These are phyloP conservation scores for Teratosphaeria nubilosa DNA, from an alignment of 2,329 filamentous ascomycete genomes.

Conservation along the genomic window DNA sequence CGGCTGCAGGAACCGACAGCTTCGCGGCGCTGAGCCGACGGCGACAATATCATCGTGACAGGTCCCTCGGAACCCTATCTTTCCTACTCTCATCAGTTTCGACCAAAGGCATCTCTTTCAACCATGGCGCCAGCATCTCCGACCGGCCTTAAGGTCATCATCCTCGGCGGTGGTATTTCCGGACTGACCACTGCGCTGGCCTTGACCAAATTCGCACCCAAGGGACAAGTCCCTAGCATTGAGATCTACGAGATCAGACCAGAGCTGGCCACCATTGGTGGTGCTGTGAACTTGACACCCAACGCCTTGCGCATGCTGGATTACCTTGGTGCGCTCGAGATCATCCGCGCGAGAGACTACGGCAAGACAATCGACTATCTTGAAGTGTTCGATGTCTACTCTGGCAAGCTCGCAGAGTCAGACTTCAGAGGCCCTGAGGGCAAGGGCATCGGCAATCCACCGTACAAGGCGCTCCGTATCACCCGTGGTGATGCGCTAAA, in stretches of 20 bases:
- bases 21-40: not conserved
- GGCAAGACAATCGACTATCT: constrained; percentile 34
- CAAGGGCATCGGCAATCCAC: constrained; percentile 34
- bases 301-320: constrained; percentile 34
- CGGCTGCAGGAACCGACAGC: not conserved
- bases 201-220: constrained; percentile 34
- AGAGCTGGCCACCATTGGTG: constrained; percentile 34
- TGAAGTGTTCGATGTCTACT: constrained; percentile 37
- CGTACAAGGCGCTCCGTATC: constrained; percentile 35
- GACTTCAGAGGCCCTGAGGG: constrained; percentile 33
- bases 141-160: constrained; percentile 31
- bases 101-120: not conserved
- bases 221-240: constrained; percentile 28
- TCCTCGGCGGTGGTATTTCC: constrained; percentile 44
- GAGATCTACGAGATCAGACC: constrained; percentile 41
- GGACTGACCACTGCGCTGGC: constrained; percentile 42
- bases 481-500: constrained; percentile 35
- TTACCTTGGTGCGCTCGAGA: constrained; percentile 24
- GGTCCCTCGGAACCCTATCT: not conserved
- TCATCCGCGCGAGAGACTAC: constrained; percentile 30
- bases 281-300: constrained; percentile 40
- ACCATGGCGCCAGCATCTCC: constrained; percentile 20
- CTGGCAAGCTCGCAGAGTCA: constrained; percentile 33
- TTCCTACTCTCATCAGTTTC: not conserved
- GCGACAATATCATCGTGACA: not conserved